Evolutionary conservation across 2,329 filamentous ascomycete species (phyloP).

Genomic region (Venturia pyrina): DNA sequence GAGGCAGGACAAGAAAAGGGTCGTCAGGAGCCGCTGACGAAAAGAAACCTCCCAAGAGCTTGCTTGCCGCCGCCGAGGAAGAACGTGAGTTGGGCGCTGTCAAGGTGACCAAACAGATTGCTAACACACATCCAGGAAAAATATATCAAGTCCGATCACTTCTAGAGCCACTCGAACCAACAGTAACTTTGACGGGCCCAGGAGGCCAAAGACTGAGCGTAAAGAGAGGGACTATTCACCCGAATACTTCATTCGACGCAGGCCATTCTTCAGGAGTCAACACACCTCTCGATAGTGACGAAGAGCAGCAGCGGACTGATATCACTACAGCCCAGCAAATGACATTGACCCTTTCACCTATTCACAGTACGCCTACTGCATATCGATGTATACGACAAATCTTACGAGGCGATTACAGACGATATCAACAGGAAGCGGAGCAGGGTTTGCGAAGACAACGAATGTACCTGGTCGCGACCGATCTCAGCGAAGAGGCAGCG

Average conservation of each 20-base stretch:
- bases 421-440: conserved; percentile 67
- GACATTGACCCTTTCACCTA: conserved; percentile 66
- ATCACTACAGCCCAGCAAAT: conserved; percentile 83
- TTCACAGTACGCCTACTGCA: conserved; percentile 63
- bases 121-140: conserved; percentile 33
- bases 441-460: conserved; percentile 69
- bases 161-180: conserved; percentile 55
- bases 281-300: conserved; percentile 68
- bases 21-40: conserved; percentile 16
- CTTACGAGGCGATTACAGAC: conserved; percentile 73
- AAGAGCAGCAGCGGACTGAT: conserved; percentile 73
- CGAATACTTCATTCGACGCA: conserved; percentile 73
- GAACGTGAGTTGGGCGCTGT: conserved; percentile 49
- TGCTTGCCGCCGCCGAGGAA: conserved; percentile 67
- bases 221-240: conserved; percentile 48
- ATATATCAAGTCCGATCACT: conserved; percentile 54
- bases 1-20: conserved; percentile 24
- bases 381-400: conserved; percentile 83
- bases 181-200: conserved; percentile 55
- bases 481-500: conserved; percentile 85
- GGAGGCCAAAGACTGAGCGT: conserved; percentile 46
- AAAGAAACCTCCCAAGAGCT: conserved; percentile 40
- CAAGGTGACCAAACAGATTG: conserved; percentile 3
- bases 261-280: conserved; percentile 47
- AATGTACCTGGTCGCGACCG: conserved; percentile 92